These are phyloP conservation scores for Pseudoturritis turrita DNA, from an alignment of 345 rosid species.

Conservation along the genomic window DNA sequence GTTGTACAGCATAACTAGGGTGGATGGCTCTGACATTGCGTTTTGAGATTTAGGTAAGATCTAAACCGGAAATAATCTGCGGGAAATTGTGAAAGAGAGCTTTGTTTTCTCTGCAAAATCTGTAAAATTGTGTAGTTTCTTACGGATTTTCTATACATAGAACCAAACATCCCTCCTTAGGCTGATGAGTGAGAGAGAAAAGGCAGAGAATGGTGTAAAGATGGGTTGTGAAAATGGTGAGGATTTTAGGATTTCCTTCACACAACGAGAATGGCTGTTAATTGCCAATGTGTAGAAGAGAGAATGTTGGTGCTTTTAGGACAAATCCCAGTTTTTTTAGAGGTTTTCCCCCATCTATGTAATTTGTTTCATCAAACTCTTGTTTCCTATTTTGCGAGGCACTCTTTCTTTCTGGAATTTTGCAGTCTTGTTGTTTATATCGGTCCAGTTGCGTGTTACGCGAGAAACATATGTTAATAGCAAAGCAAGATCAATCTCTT, in stretches of 20 bases:
- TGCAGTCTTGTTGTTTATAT: not conserved
- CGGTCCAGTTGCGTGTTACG: not conserved
- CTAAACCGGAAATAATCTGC: constrained; percentile 32
- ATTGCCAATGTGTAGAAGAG: constrained; percentile 31
- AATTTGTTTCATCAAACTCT: constrained; percentile 35
- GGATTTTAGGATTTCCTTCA: constrained; percentile 38
- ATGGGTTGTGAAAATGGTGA: constrained; percentile 22
- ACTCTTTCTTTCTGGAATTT: constrained; percentile 14
- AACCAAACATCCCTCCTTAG: constrained; percentile 29
- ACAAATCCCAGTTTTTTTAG: constrained; percentile 27
- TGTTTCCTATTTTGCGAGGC: not conserved
- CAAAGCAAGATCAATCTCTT: not conserved
- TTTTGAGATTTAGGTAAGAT: constrained; percentile 42
- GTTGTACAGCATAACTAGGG: constrained; percentile 35
- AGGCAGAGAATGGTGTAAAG: constrained; percentile 47
- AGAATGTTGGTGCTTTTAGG: constrained; percentile 30
- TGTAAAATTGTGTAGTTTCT: constrained; percentile 70
- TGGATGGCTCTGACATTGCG: constrained; percentile 33
- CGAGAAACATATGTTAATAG: not conserved
- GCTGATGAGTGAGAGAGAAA: constrained; percentile 36
- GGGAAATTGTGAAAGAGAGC: constrained; percentile 26
- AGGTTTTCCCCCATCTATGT: constrained; percentile 30
- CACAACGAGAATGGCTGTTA: constrained; percentile 39
- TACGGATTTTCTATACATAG: constrained; percentile 48
- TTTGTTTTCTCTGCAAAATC: constrained; percentile 42